Evolutionary conservation across 257 asterid species (phyloP), one percentile per base, ranked within the genome.

Genomic region (Mentha longifolia): DNA sequence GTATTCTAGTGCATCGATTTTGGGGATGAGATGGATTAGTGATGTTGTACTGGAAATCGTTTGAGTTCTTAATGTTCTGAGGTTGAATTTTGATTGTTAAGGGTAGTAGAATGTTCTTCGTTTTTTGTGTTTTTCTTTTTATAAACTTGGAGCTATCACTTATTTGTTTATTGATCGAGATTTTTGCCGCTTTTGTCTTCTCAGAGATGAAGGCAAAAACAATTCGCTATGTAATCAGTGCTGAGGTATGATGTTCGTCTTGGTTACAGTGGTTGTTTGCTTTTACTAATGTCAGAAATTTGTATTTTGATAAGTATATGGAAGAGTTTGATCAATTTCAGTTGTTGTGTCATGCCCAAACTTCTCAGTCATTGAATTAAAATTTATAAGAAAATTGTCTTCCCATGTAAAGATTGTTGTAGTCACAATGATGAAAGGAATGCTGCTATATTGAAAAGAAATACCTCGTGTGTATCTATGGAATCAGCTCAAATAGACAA

Each of bases 231-330:
- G 77, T 86, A 7, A 54, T 88, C 78, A 74, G 85, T 71, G 88
- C 92, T 46, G 97, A 90, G 97, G 98, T 90, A 82, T 51, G 87
- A 59, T 25, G 13, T 16, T 62, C 37, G 10, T 42, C 35, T 61
- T 51, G 35, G 17, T 33, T 45, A 39, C 7, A 5, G 8, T 35
- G 39, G 3, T n/a, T 39, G 17, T n/a, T 74, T 35, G 33, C 45
- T 31, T 64, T 20, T 41, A 43, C 49, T 62, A 56, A 35, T 22
- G 22, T 54, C 55, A 13, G 19, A 57, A 14, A 9, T 33, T 61
- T 47, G 16, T n/a, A 5, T 37, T 15, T 19, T 31, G 3, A 41
- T 11, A 43, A 16, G 42, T 22, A 25, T 59, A n/a, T 51, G 2
- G 5, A 35, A 25, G 19, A 17, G 19, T 41, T 33, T 31, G 54